These are phyloP conservation scores for Spencermartinsiella ligniputridi DNA, from an alignment of 1,139 yeast genomes.

Conservation along the genomic window DNA sequence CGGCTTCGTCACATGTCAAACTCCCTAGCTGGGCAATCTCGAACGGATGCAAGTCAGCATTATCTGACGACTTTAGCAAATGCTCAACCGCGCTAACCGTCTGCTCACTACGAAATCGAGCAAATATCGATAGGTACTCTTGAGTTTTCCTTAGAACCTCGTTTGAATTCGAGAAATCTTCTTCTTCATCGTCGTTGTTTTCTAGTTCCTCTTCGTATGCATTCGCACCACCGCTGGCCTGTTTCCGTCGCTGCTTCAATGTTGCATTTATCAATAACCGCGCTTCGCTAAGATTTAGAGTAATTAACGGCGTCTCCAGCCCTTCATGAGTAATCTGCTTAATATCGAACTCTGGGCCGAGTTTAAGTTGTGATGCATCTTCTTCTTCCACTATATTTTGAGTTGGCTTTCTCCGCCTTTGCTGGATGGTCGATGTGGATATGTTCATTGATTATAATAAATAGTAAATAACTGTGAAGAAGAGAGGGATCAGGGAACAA, in stretches of 20 bases:
- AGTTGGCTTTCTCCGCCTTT: slow-evolving; percentile 72
- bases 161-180: slow-evolving; percentile 37
- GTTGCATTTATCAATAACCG: slow-evolving; percentile 88
- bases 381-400: slow-evolving; percentile 60
- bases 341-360: slow-evolving; percentile 89
- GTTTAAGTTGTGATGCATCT: slow-evolving; percentile 77
- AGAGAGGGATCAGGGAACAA: no score
- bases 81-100: slow-evolving; percentile 93
- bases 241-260: slow-evolving; percentile 66
- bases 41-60: slow-evolving; percentile 78
- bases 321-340: slow-evolving; percentile 80
- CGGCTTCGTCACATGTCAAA: slow-evolving; percentile 92
- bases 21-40: slow-evolving; percentile 87
- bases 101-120: slow-evolving; percentile 86
- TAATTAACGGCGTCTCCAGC: slow-evolving; percentile 67
- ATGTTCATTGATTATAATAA: slow-evolving; percentile 61
- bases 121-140: slow-evolving; percentile 78
- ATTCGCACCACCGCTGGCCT: slow-evolving; percentile 40
- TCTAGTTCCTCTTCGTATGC: slow-evolving; percentile 34
- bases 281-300: slow-evolving; percentile 85
- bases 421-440: slow-evolving; percentile 83
- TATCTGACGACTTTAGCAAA: slow-evolving; percentile 65
- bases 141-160: slow-evolving; percentile 84
- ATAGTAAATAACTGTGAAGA: no score
- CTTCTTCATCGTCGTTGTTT: slow-evolving; percentile 39